Conservation (phyloP, 768 basidiomycete species). For the Termitomyces titanicus region DNA sequence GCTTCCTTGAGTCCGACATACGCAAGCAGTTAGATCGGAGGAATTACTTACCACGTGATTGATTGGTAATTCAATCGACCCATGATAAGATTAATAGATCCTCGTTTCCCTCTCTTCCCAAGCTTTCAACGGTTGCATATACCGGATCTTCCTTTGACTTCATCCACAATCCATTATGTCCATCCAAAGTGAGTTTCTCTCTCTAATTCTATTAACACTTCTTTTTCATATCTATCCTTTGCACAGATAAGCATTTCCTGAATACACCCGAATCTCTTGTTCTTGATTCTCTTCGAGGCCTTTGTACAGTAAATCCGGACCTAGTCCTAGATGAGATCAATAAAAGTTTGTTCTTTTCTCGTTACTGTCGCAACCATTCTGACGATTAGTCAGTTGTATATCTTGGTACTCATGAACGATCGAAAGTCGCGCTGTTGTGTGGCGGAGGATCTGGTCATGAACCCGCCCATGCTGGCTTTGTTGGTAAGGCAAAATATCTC, state of each 20-base stretch:
- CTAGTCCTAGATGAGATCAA: slow-evolving; percentile 66
- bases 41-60: not conserved
- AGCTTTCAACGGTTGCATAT: not conserved
- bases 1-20: slow-evolving; percentile 3
- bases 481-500: slow-evolving; percentile 47
- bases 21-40: slow-evolving; percentile 6
- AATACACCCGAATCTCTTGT: slow-evolving; percentile 72
- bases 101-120: not conserved
- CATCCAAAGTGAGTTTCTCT: slow-evolving; percentile 28
- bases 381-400: slow-evolving; percentile 54
- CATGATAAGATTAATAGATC: not conserved
- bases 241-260: slow-evolving; percentile 71
- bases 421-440: slow-evolving; percentile 74
- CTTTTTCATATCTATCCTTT: not conserved
- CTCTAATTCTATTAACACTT: not conserved
- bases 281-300: slow-evolving; percentile 71
- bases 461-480: slow-evolving; percentile 85
- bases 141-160: not conserved
- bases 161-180: slow-evolving; percentile 30
- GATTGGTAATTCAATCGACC: slow-evolving; percentile 1
- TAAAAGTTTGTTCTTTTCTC: slow-evolving; percentile 48
- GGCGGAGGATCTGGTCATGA: slow-evolving; percentile 91
- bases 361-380: slow-evolving; percentile 4
- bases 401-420: slow-evolving; percentile 48
- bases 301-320: slow-evolving; percentile 67